These are phyloP conservation scores for Xylariaceae sp. DNA, from an alignment of 2,329 filamentous ascomycete species.

Conservation along the genomic window DNA sequence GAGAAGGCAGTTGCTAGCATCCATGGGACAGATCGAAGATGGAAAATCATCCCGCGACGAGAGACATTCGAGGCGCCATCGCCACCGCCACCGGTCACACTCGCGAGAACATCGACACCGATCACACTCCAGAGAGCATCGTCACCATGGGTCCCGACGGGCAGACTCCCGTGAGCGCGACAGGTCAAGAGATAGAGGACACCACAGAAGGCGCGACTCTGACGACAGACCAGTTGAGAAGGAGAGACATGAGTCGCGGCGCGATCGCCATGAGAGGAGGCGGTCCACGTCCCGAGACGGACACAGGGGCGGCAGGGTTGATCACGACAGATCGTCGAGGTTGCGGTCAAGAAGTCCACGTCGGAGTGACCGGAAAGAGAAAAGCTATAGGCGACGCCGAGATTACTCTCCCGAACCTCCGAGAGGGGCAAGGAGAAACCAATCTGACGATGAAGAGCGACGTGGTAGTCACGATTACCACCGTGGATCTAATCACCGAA, in stretches of 20 bases:
- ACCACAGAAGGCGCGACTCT: slow-evolving; percentile 43
- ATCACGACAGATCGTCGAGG: slow-evolving; percentile 22
- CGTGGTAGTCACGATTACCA: slow-evolving; percentile 27
- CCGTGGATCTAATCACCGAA: slow-evolving; percentile 18
- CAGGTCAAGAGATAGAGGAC: slow-evolving; percentile 35
- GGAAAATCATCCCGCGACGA: slow-evolving; percentile 39
- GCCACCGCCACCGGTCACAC: slow-evolving; percentile 33
- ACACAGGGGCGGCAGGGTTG: slow-evolving; percentile 12
- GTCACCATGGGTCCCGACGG: slow-evolving; percentile 40
- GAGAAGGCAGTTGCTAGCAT: slow-evolving; percentile 60
- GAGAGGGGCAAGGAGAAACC: slow-evolving; percentile 22
- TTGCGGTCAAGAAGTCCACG: slow-evolving; percentile 32
- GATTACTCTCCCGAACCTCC: slow-evolving; percentile 27
- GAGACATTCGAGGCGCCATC: slow-evolving; percentile 39
- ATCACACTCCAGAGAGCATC: slow-evolving; percentile 36
- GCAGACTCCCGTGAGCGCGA: slow-evolving; percentile 37
- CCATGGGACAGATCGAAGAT: slow-evolving; percentile 52
- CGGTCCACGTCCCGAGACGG: slow-evolving; percentile 22
- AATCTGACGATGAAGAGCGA: slow-evolving; percentile 21
- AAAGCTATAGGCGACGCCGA: slow-evolving; percentile 32
- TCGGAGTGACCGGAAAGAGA: slow-evolving; percentile 29
- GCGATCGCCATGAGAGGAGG: slow-evolving; percentile 21
- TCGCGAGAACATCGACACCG: slow-evolving; percentile 36
- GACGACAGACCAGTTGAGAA: slow-evolving; percentile 36
- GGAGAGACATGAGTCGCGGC: slow-evolving; percentile 21